These are phyloP conservation scores for Cercospora canescens DNA, from an alignment of 2,329 filamentous ascomycete species.

Conservation along the genomic window DNA sequence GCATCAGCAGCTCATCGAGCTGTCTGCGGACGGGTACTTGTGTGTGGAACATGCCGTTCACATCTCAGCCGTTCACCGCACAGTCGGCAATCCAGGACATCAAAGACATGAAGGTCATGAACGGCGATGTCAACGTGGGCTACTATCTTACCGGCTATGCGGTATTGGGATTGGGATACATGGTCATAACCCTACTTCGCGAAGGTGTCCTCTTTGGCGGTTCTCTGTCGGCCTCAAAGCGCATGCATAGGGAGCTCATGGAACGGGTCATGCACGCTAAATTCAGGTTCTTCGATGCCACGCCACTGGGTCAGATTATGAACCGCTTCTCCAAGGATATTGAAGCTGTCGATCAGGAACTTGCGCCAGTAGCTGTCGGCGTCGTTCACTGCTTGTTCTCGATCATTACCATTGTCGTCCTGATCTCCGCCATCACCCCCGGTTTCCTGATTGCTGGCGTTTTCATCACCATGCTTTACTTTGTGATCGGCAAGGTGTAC, in stretches of 20 bases:
- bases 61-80: slow-evolving; percentile 17
- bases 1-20: slow-evolving; percentile 45
- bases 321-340: slow-evolving; percentile 98
- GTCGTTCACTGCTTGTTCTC: slow-evolving; percentile 66
- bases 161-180: slow-evolving; percentile 72
- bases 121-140: slow-evolving; percentile 63
- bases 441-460: slow-evolving; percentile 83
- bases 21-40: slow-evolving; percentile 54
- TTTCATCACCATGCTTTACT: slow-evolving; percentile 82
- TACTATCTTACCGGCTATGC: slow-evolving; percentile 89
- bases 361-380: slow-evolving; percentile 85
- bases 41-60: slow-evolving; percentile 45
- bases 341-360: slow-evolving; percentile 91
- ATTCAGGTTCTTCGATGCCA: slow-evolving; percentile 97
- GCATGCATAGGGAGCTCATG: slow-evolving; percentile 78
- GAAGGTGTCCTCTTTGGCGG: slow-evolving; percentile 92
- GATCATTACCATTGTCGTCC: slow-evolving; percentile 78
- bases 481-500: slow-evolving; percentile 82
- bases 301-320: slow-evolving; percentile 93
- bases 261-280: slow-evolving; percentile 79
- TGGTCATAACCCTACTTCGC: slow-evolving; percentile 76
- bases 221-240: slow-evolving; percentile 82
- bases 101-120: slow-evolving; percentile 22
- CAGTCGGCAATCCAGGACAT: slow-evolving; percentile 17
- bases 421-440: slow-evolving; percentile 88